Evolutionary conservation across 768 basidiomycete genomes (phyloP).

Genomic region (Russula foetens): DNA sequence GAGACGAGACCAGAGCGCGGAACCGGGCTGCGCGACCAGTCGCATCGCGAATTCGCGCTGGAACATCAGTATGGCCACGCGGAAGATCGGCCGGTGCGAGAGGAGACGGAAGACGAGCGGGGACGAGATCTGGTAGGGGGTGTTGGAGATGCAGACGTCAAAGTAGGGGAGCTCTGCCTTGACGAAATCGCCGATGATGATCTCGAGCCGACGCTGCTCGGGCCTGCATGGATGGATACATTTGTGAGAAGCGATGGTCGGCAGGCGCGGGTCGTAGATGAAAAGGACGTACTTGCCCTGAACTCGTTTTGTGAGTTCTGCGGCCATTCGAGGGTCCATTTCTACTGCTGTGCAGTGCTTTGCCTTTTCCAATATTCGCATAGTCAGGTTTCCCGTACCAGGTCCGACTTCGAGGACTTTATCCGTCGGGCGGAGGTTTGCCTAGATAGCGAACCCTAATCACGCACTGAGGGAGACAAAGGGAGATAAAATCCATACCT

Average conservation of each 20-base stretch:
- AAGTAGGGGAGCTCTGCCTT: constrained; percentile 98
- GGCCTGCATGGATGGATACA: constrained; percentile 44
- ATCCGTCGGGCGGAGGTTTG: constrained; percentile 88
- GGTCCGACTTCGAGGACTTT: constrained; percentile 96
- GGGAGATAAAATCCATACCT: constrained; percentile 29
- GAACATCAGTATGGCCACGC: constrained; percentile 97
- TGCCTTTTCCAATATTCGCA: constrained; percentile 87
- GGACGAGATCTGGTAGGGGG: constrained; percentile 98
- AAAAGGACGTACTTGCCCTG: constrained; percentile 82
- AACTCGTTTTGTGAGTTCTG: constrained; percentile 92
- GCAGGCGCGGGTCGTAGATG: neutral
- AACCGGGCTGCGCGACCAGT: constrained; percentile 77
- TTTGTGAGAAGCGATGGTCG: neutral
- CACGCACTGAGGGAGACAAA: neutral
- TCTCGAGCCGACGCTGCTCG: constrained; percentile 89
- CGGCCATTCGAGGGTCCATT: constrained; percentile 98
- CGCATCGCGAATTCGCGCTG: constrained; percentile 97
- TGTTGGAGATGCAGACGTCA: constrained; percentile 98
- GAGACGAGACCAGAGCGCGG: constrained; percentile 85
- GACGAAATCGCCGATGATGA: constrained; percentile 96
- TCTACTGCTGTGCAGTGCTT: constrained; percentile 92
- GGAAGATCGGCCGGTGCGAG: constrained; percentile 91
- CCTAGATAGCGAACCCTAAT: constrained; percentile 36
- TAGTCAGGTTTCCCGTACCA: constrained; percentile 94
- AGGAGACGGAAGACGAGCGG: constrained; percentile 94